Evolutionary conservation across 139 green algal genomes (phyloP).

Genomic region (Coelastrella sp.): DNA sequence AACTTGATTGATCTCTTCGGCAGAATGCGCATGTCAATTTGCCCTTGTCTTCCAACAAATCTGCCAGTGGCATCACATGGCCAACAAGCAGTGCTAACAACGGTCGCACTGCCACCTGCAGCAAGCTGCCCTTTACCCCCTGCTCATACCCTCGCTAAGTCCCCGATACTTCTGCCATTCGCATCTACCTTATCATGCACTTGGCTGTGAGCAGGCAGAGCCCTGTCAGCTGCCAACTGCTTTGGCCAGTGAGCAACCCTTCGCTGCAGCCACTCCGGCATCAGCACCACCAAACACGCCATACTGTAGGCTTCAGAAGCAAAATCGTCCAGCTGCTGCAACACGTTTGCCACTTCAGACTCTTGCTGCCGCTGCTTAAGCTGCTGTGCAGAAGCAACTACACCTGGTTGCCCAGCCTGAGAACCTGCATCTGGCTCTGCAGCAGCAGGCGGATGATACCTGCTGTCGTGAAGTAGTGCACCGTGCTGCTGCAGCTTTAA

Average conservation of each 20-base stretch:
- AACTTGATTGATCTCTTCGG: no score
- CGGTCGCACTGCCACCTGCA: no score
- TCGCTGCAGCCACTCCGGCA: slow-evolving; percentile 23
- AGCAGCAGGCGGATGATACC: no score
- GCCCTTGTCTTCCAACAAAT: no score
- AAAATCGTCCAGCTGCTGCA: slow-evolving; percentile 18
- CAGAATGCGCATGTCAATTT: no score
- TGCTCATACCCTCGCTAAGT: no score
- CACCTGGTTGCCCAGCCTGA: no score
- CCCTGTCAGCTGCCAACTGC: slow-evolving; percentile 12
- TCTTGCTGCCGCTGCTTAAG: background rate
- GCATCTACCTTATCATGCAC: background rate
- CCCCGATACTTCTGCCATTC: background rate
- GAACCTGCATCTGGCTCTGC: no score
- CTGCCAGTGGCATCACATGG: no score
- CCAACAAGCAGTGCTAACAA: no score
- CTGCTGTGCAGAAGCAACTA: background rate
- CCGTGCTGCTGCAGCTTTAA: background rate
- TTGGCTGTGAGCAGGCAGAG: background rate
- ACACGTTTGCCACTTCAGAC: background rate
- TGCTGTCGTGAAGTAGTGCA: no score
- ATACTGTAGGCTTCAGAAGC: slow-evolving; percentile 31
- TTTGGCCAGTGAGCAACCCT: slow-evolving; percentile 15
- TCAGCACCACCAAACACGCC: slow-evolving; percentile 29
- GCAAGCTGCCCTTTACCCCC: no score